Conservation (phyloP, 768 basidiomycete genomes). For the Rossbeevera mucosa region DNA sequence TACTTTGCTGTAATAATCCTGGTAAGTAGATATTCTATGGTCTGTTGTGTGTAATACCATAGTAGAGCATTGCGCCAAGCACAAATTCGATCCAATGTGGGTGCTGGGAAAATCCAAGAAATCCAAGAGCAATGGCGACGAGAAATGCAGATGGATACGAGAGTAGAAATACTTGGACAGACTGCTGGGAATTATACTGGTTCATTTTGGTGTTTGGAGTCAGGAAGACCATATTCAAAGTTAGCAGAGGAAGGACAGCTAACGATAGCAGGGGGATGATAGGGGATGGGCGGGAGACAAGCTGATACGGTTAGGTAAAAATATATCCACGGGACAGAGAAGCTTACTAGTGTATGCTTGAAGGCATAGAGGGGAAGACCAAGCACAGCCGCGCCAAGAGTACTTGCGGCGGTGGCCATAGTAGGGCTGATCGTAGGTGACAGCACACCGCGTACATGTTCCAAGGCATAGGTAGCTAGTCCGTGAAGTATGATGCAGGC, state of each 20-base stretch:
- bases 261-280: conserved; percentile 55
- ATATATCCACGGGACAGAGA: neutral
- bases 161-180: conserved; percentile 51
- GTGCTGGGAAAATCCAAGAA: conserved; percentile 58
- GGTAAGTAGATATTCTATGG: conserved; percentile 6
- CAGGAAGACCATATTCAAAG: conserved; percentile 58
- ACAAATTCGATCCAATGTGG: conserved; percentile 57
- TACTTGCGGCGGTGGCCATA: conserved; percentile 51
- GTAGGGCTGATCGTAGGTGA: conserved; percentile 55
- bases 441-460: conserved; percentile 56
- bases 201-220: conserved; percentile 47
- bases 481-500: conserved; percentile 58
- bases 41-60: conserved; percentile 42
- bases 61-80: conserved; percentile 55
- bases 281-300: conserved; percentile 47
- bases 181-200: conserved; percentile 44
- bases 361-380: conserved; percentile 63
- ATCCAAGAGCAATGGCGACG: conserved; percentile 51
- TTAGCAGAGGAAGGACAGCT: conserved; percentile 55
- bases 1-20: conserved; percentile 42
- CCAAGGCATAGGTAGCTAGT: conserved; percentile 54
- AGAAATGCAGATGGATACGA: conserved; percentile 53
- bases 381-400: conserved; percentile 59
- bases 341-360: conserved; percentile 52
- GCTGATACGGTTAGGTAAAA: conserved; percentile 31